These are phyloP conservation scores for Epicoccum nigrum DNA, from an alignment of 2,329 filamentous ascomycete species.

Conservation along the genomic window DNA sequence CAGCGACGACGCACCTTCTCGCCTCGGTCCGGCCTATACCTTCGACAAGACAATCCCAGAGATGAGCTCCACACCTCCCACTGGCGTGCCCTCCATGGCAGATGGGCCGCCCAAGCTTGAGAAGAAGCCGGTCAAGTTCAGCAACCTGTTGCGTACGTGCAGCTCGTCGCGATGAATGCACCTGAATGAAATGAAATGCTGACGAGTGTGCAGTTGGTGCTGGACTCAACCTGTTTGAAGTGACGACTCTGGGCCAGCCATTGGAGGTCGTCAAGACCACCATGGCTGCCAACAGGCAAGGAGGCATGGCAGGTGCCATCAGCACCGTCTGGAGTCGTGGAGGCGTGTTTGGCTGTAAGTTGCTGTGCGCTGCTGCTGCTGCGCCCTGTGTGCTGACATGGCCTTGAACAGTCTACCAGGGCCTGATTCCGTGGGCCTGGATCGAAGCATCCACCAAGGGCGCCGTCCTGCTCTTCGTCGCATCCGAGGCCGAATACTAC, in stretches of 20 bases:
- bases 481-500: conserved; percentile 96
- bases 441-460: conserved; percentile 99
- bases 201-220: conserved; percentile 69
- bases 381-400: conserved; percentile 53
- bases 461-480: conserved; percentile 97
- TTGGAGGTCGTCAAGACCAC: conserved; percentile 99
- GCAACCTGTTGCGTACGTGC: conserved; percentile 81
- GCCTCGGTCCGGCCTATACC: conserved; percentile 96
- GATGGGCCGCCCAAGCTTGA: conserved; percentile 67
- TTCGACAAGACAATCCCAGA: conserved; percentile 55
- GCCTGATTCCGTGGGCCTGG: conserved; percentile 94
- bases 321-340: conserved; percentile 90
- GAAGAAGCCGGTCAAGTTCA: conserved; percentile 99
- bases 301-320: conserved; percentile 83
- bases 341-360: conserved; percentile 91
- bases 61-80: conserved; percentile 56
- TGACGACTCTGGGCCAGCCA: conserved; percentile 78
- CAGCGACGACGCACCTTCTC: conserved; percentile 84
- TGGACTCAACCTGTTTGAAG: conserved; percentile 94
- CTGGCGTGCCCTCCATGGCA: conserved; percentile 54
- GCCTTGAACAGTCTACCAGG: conserved; percentile 82
- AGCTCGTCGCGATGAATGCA: not conserved
- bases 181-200: not conserved
- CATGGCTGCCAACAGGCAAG: conserved; percentile 95
- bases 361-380: conserved; percentile 72